Evolutionary conservation across 306 rosid genomes (phyloP), one percentile per base, ranked within the genome.

Genomic region (Inga laurina): DNA sequence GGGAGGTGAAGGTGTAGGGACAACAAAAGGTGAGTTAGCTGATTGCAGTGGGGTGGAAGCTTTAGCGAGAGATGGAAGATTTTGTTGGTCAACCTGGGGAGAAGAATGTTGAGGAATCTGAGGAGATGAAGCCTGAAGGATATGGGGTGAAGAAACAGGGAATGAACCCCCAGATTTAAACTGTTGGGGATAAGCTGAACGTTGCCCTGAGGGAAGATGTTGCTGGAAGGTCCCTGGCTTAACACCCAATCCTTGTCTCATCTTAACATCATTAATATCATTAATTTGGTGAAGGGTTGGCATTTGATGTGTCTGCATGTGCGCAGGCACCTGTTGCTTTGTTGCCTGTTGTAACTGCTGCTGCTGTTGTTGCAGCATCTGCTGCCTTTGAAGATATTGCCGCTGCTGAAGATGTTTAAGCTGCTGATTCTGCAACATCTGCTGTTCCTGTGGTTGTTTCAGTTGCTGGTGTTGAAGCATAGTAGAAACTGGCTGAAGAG

Each of bases 11-110:
- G 99, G 97, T 74, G 97, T 91, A 43, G 94, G 97, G 80, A 51
- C 93, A 67, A 90, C 91, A 85, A 90, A 94, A 79, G 97, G 94
- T 24, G 99, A 96, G 85, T 84, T 89, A 21, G 94, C 92, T 77
- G 93, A 86, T 84, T 96, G 99, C 88, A 91, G 77, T 56, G 98
- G 97, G 24, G 99, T 95, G 74, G 91, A 90, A 80, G 82, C 82
- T 90, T 91, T 93, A 18, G 93, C 54, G 71, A 87, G 82, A 81
- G 96, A 82, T 22, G 87, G 51, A 64, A 88, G 84, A 86, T 82
- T 86, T 85, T 89, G 98, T 77, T 92, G 99, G 81, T 93, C 99
- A 77, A 96, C 90, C 82, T 91, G 97, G 48, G 98, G 97, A 87
- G 99, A 94, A 73, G 98, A 94, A 83, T 91, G 93, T 70, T 96